Evolutionary conservation across 768 basidiomycete genomes (phyloP).

Genomic region (Lactarius vividus): DNA sequence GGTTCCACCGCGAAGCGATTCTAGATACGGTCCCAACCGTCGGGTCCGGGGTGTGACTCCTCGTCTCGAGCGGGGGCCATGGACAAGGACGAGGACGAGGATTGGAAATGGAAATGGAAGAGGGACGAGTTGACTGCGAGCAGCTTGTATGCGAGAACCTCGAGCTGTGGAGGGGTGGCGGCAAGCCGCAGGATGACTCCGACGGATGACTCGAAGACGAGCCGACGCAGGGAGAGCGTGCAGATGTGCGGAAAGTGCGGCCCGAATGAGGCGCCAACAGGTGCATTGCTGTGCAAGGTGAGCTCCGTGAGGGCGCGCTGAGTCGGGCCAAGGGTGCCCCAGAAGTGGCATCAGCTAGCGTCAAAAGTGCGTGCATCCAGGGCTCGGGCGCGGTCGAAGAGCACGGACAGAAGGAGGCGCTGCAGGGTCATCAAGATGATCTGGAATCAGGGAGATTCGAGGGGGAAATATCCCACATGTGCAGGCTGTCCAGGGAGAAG

Average conservation of each 20-base stretch:
- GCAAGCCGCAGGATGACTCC: not conserved
- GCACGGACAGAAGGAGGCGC: too few species aligned
- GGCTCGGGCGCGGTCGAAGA: too few species aligned
- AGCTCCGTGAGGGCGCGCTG: not conserved
- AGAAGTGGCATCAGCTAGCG: not conserved
- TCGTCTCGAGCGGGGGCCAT: not conserved
- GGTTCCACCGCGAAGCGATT: not conserved
- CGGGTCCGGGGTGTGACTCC: not conserved
- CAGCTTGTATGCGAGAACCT: not conserved
- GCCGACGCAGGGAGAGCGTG: not conserved
- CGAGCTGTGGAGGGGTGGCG: not conserved
- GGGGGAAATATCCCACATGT: too few species aligned
- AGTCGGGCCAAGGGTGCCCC: not conserved
- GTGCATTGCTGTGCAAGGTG: constrained; percentile 25
- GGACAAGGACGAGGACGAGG: too few species aligned
- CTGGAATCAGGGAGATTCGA: too few species aligned
- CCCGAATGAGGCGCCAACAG: constrained; percentile 26
- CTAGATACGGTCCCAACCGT: not conserved
- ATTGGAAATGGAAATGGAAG: too few species aligned
- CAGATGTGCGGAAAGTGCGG: not conserved
- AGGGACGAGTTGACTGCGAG: not conserved
- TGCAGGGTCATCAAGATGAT: too few species aligned
- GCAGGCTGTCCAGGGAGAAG: too few species aligned
- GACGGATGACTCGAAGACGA: not conserved
- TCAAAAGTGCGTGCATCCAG: too few species aligned